Evolutionary conservation across 2,329 filamentous ascomycete species (phyloP), one percentile per base, ranked within the genome.

Genomic region (Diaporthe eres): DNA sequence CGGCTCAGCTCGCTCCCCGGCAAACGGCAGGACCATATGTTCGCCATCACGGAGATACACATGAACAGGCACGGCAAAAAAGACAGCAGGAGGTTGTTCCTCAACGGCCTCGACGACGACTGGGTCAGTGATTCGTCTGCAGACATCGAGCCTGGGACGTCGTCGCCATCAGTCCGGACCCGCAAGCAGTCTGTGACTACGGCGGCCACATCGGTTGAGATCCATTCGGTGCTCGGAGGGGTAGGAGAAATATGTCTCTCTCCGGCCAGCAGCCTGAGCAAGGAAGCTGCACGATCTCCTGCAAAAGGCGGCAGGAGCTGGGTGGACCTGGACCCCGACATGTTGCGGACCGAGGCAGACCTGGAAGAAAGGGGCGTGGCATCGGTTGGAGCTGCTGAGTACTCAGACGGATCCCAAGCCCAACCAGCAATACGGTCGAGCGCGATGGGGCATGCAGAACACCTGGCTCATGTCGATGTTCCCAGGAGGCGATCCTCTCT

Each of bases 121-220:
- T 79, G 80, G 34, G 83, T 79, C 13, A 79, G 81, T 2, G 80
- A 82, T n/a, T 81, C 79, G 8, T 83, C 83, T 37, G 80, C 79
- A 9, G 83, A 81, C 57, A 77, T 82, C 31, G 82, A 75, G 39
- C 53, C 55, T 28, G 73, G 70, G 10, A 42, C 55, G 12, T 72
- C 80, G n/a, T 79, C 81, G 1, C 83, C 83, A 15, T 83, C 83
- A 0, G 80, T 84, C 25, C 80, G 81, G 10, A 77, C 81, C 22
- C 82, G 83, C 22, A 81, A 83, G 58, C 82, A 81, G 49, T 86
- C 84, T 2, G 80, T 85, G 12, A 78, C 82, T 31, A 85, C 84
- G 13, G 79, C 79, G 31, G 83, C 83, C 4, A 85, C 85, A 6
- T 86, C 85, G 2, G 77, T 85, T 3, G 81, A 31, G 83, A 83